Base-by-base conservation (phyloP, 1,284 basidiomycete genomes). In the Microbotryomycetes sp. region DNA sequence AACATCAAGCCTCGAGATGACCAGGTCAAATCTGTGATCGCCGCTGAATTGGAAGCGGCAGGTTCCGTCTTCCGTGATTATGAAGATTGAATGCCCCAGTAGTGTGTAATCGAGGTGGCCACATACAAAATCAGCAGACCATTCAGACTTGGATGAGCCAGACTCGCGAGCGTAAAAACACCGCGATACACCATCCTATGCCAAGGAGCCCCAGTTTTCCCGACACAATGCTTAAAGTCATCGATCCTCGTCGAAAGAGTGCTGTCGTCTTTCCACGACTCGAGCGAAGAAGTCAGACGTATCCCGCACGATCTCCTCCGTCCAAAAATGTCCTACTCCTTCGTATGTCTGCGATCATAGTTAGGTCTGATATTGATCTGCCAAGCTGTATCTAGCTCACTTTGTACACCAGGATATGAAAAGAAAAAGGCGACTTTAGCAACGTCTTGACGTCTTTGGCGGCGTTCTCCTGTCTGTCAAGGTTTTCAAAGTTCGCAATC, bases 241-340 rank as follows among this genome's bases (percentile, higher is more conserved):
- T n/a, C n/a, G n/a, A n/a, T n/a, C n/a, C n/a, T n/a, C n/a, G n/a
- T n/a, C n/a, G n/a, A n/a, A n/a, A n/a, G n/a, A n/a, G n/a, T 41
- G 35, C 35, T 41, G 35, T 18, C 35, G 9, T 18, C 18, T 41
- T 41, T 41, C 35, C 18, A 41, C 35, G 18, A 41, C 35, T 18
- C 18, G 35, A 9, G 35, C 35, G 35, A 41, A n/a, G 3, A 57
- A 67, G 21, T 29, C 29, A 4, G 28, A 52, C 6, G 59, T 35
- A 45, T 67, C 59, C 16, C 50, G 45, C 5, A 67, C 24, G 35
- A 61, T 60, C 18, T 57, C 49, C 15, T 49, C 46, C 13, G 46
- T 52, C 55, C 57, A 67, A 16, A 46, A 48, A 48, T 67, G 65
- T 49, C 35, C 45, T n/a, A 67, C 23, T 3, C 47, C 50, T 2